Percentiles rank a stretch among this genome's conserved stretches.
These are phyloP conservation scores for Sonneratia caseolaris DNA, from an alignment of 345 rosid genomes.

Conservation along the genomic window DNA sequence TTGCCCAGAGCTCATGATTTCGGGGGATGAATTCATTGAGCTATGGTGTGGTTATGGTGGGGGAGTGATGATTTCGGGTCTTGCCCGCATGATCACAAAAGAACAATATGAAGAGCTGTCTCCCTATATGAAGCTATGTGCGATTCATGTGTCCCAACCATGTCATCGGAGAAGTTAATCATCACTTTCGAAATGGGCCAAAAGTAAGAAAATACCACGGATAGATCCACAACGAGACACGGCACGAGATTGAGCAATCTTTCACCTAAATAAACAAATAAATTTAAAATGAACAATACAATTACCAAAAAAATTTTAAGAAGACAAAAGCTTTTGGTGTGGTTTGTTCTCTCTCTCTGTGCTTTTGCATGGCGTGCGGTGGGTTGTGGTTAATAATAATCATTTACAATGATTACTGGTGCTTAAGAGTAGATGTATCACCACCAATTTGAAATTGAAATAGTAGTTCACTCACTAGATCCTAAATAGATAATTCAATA, in stretches of 20 bases:
- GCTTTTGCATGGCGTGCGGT: background rate
- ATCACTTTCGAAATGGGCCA: background rate
- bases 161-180: background rate
- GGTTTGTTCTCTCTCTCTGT: background rate
- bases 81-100: background rate
- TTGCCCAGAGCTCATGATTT: background rate
- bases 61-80: background rate
- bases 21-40: background rate
- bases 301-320: no score
- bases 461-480: no score
- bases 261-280: no score
- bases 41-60: background rate
- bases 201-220: background rate
- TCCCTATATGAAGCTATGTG: background rate
- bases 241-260: background rate
- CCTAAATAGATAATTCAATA: no score
- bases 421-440: no score
- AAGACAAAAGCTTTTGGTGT: no score
- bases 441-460: no score
- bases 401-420: background rate
- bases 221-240: background rate
- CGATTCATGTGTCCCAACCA: background rate
- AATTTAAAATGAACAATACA: no score
- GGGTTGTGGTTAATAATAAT: background rate
- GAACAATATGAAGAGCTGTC: background rate